phyloP scores from a whole-genome alignment of 2,329 filamentous ascomycete genomes.

The Calonectria crousiana region DNA sequence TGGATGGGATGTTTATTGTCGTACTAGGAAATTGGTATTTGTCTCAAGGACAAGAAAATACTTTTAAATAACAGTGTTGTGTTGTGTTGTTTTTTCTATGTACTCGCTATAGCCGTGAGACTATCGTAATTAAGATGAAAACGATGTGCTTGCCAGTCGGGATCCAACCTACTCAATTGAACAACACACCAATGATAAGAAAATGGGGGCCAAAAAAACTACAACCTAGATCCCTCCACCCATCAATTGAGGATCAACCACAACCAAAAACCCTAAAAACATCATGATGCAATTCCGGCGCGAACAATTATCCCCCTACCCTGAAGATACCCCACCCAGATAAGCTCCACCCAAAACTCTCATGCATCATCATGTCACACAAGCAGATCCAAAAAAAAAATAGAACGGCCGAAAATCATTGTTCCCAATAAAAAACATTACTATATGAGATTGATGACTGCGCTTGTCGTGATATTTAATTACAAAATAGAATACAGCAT shows the following conservation, averaged over 20 bases:
- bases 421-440: slow-evolving; percentile 29
- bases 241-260: neutral
- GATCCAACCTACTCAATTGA: neutral
- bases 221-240: neutral
- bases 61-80: no score
- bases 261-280: neutral
- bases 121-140: neutral
- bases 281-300: neutral
- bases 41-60: no score
- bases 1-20: no score
- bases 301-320: neutral
- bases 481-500: slow-evolving; percentile 22
- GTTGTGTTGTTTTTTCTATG: neutral
- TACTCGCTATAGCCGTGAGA: neutral
- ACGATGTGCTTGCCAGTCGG: no score
- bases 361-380: neutral
- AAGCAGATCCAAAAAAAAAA: neutral
- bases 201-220: neutral
- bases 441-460: slow-evolving; percentile 37
- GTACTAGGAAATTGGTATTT: rapidly evolving
- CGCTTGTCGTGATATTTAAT: slow-evolving; percentile 37
- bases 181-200: neutral
- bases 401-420: neutral
- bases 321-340: neutral
- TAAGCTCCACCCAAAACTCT: neutral